Evolutionary conservation across 2,329 filamentous ascomycete genomes (phyloP), one percentile per base, ranked within the genome.

Genomic region (Nigrospora sphaerica): DNA sequence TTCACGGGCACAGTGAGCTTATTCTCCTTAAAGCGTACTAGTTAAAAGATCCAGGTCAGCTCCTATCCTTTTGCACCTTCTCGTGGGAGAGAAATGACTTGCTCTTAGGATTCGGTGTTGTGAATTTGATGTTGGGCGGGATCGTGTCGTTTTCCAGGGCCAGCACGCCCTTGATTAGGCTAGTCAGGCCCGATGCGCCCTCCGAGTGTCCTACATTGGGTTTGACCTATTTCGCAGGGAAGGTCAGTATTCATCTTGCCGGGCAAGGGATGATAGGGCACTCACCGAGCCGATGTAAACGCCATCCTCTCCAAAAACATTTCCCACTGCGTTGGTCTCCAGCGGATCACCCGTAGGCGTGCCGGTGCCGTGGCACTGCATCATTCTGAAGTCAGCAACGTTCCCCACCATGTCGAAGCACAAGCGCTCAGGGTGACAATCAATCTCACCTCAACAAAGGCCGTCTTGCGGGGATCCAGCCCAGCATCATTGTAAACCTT

Each of bases 291-390:
- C 57, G 16, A 59, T 58, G 39, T 55, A 55, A 3, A 57, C 47
- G 4, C 50, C 54, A 19, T 19, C 36, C 5, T 46, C 45, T 6
- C 55, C 54, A 28, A 62, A 63, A 2, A 60, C 54, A 12, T 43
- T 46, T 1, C 51, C 49, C 12, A 69, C 56, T 2, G 62, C 65
- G 4, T 46, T 47, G 3, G 59, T 57, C 46, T 70, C 67, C 6
- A 54, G 50, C 3, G 64, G 62, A 45, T 70, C 67, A 3, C 67
- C 67, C 3, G 54, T 58, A 6, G 50, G 42, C 2, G 68, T 70
- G 3, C 65, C 64, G 0, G 66, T 67, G 4, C 64, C 65, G 32
- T 70, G 66, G 16, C 52, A 49, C n/a, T n/a, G n/a, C n/a, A n/a
- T n/a, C n/a, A n/a, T n/a, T n/a, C n/a, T n/a, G n/a, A n/a, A n/a